Evolutionary conservation across 345 rosid genomes (phyloP), one percentile per base, ranked within the genome.

Genomic region (Fremontodendron californicum): DNA sequence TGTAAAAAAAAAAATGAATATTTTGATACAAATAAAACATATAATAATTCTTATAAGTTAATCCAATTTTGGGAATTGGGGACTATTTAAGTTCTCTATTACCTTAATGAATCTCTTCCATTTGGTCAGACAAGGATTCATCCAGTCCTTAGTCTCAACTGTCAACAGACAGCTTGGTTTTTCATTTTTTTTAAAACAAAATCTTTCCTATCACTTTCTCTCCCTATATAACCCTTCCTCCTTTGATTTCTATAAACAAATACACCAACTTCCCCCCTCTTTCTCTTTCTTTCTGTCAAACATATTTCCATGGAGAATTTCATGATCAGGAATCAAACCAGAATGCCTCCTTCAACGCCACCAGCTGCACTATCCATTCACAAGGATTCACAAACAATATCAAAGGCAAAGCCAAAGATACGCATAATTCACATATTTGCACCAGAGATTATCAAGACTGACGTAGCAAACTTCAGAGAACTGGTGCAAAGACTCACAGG

Each of bases 401-500:
- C 91, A 54, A 92, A 93, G 83, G 49, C 84, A 21, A 90, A 92
- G 89, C 98, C 97, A 2, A 90, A 89, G 85, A 86, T 94, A 11
- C 88, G 98, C 88, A n/a, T n/a, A n/a, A n/a, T n/a, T n/a, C n/a
- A n/a, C n/a, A n/a, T n/a, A n/a, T n/a, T n/a, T n/a, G n/a, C n/a
- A n/a, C n/a, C n/a, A n/a, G n/a, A n/a, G n/a, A n/a, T n/a, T n/a
- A n/a, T n/a, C n/a, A n/a, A n/a, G n/a, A n/a, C n/a, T n/a, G n/a
- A n/a, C n/a, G n/a, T n/a, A n/a, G n/a, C n/a, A n/a, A n/a, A n/a
- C n/a, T 94, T 94, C 79, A 79, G 96, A 57, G 98, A 91, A 78
- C 85, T 94, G 39, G 98, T 94, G 9, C 98, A 93, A 58, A 83
- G 90, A 73, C 97, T 94, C 78, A 94, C 98, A 0, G 98, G 98